These are phyloP conservation scores for Trichoderma citrinoviride DNA, from an alignment of 2,329 filamentous ascomycete species.

Conservation along the genomic window DNA sequence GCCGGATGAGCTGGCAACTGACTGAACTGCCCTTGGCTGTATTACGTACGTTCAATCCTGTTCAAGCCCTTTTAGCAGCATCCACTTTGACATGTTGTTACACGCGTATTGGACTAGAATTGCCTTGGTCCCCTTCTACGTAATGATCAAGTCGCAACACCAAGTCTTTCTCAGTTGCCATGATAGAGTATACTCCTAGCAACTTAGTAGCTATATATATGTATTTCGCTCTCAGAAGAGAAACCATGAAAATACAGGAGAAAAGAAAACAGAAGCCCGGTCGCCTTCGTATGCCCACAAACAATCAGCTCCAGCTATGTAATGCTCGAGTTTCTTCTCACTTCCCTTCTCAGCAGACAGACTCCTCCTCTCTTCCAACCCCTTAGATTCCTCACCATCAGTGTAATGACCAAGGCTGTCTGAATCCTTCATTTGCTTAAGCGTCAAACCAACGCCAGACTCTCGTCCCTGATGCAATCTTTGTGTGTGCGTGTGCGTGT, in stretches of 20 bases:
- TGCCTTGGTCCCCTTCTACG: background rate
- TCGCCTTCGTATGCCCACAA: background rate
- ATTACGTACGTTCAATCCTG: background rate
- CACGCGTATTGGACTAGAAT: too few species aligned
- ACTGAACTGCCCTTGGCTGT: background rate
- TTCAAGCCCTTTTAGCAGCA: background rate
- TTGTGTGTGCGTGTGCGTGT: background rate
- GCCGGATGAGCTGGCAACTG: background rate
- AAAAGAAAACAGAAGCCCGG: background rate
- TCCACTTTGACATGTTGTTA: background rate
- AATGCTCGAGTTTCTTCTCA: background rate
- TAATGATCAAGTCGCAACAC: background rate
- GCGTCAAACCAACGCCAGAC: constrained; percentile 10
- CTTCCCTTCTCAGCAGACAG: too few species aligned
- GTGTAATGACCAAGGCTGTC: background rate
- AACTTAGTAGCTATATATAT: background rate
- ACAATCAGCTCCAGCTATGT: background rate
- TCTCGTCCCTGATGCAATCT: constrained; percentile 17
- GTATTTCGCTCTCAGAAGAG: background rate
- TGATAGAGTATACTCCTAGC: too few species aligned
- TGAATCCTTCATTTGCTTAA: background rate
- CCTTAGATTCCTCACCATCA: background rate
- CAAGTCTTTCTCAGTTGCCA: background rate
- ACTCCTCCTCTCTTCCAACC: too few species aligned
- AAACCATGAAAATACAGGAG: background rate